These are phyloP conservation scores for Adiantum capillusveneris DNA, from an alignment of 75 land plant species.

Conservation along the genomic window DNA sequence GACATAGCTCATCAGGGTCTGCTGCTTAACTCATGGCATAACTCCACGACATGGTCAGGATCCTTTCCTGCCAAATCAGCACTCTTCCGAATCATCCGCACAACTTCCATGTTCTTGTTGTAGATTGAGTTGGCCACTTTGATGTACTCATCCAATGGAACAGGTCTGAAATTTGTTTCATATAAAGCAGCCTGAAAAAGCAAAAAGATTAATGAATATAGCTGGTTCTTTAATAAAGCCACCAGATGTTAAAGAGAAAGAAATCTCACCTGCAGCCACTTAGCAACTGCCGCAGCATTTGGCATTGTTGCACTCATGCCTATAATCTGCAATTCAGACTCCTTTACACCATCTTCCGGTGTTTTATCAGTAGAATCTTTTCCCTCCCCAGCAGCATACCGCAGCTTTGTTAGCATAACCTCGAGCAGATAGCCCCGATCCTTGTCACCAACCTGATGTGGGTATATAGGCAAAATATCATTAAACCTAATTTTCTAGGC, in stretches of 20 bases:
- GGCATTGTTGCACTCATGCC: slow-evolving; percentile 99
- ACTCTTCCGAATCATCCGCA: slow-evolving; percentile 49
- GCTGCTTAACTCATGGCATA: slow-evolving; percentile 82
- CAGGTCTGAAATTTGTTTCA: slow-evolving; percentile 92
- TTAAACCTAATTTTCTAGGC: too few species aligned
- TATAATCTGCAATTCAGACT: slow-evolving; percentile 70
- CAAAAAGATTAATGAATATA: neutral
- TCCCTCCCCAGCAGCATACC: slow-evolving; percentile 90
- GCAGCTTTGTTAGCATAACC: slow-evolving; percentile 89
- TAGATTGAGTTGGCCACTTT: slow-evolving; percentile 82
- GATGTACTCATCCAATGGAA: slow-evolving; percentile 83
- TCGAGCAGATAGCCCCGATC: slow-evolving; percentile 91
- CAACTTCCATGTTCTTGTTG: slow-evolving; percentile 62
- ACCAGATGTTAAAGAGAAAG: neutral
- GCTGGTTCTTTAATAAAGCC: neutral
- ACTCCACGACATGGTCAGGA: slow-evolving; percentile 90
- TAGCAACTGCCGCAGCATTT: slow-evolving; percentile 85
- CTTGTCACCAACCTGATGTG: slow-evolving; percentile 74
- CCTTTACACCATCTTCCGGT: slow-evolving; percentile 16
- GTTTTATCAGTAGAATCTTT: slow-evolving; percentile 32
- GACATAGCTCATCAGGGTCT: too few species aligned
- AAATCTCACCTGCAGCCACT: slow-evolving; percentile 74
- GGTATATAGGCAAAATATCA: too few species aligned
- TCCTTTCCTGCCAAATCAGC: slow-evolving; percentile 94
- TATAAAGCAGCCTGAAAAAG: slow-evolving; percentile 75